Conservation (phyloP, 306 rosid genomes). For the Mucuna pruriens region DNA sequence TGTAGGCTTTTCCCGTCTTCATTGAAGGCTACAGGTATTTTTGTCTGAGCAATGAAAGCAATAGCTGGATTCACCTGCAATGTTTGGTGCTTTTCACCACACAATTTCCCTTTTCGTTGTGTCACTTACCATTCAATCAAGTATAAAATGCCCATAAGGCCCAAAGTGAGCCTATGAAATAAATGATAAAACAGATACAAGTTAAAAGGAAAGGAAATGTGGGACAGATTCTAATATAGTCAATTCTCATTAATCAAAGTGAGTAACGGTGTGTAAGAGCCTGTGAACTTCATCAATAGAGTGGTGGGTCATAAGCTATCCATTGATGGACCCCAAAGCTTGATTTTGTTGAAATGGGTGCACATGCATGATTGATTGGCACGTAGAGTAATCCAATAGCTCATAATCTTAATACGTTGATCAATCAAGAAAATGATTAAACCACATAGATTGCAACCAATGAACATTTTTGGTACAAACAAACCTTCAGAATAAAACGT, state of each 20-base stretch:
- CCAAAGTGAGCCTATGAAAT: constrained; percentile 18
- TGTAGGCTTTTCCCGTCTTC: constrained; percentile 20
- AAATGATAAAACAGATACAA: constrained; percentile 31
- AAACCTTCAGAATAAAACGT: background rate
- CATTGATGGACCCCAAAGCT: constrained; percentile 46
- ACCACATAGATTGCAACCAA: constrained; percentile 19
- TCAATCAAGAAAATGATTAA: constrained; percentile 23
- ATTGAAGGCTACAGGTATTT: constrained; percentile 56
- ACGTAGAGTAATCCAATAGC: constrained; percentile 18
- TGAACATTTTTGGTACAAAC: background rate
- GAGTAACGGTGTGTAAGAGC: constrained; percentile 44
- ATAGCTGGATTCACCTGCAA: constrained; percentile 38
- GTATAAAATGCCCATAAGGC: background rate
- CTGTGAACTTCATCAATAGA: constrained; percentile 61
- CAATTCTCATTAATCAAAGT: constrained; percentile 49
- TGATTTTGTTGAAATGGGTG: constrained; percentile 40
- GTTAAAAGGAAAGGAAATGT: constrained; percentile 32
- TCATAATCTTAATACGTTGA: constrained; percentile 12
- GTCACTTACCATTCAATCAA: constrained; percentile 37
- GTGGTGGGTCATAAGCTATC: constrained; percentile 50
- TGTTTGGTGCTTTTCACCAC: constrained; percentile 29
- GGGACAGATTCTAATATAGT: constrained; percentile 50
- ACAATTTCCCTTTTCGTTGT: background rate
- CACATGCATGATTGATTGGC: constrained; percentile 40
- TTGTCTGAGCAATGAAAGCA: constrained; percentile 49